phyloP scores from a whole-genome alignment of 768 basidiomycete genomes.

The Cantharellus cinnabarinus region DNA sequence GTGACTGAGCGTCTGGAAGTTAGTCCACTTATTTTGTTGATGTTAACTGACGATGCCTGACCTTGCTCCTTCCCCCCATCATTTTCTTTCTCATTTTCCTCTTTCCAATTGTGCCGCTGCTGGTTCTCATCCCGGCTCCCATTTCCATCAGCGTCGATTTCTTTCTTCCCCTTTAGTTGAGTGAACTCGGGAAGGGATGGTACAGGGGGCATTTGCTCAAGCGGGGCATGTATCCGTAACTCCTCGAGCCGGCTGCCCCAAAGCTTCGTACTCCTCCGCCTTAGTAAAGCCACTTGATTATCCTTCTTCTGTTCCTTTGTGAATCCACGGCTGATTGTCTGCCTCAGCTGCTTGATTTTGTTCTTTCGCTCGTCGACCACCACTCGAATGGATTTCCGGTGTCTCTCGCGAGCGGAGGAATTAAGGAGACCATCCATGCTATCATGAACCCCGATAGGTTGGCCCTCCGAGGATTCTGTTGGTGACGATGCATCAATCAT shows the following conservation, averaged over 20 bases:
- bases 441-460: background rate
- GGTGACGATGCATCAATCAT: slow-evolving; percentile 82
- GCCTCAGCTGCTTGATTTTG: slow-evolving; percentile 44
- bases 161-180: background rate
- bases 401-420: slow-evolving; percentile 15
- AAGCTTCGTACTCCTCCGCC: slow-evolving; percentile 80
- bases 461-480: slow-evolving; percentile 22
- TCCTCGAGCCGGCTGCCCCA: slow-evolving; percentile 92
- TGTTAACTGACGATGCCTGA: background rate
- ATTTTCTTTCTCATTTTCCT: no score
- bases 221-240: slow-evolving; percentile 21
- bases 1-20: slow-evolving; percentile 31
- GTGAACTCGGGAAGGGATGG: background rate
- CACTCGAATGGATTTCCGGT: slow-evolving; percentile 81
- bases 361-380: slow-evolving; percentile 76
- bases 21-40: background rate
- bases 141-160: background rate
- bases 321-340: slow-evolving; percentile 41
- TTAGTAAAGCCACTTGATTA: slow-evolving; percentile 26
- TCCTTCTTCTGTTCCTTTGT: slow-evolving; percentile 16
- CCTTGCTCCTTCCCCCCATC: no score
- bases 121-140: no score
- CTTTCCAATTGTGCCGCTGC: no score
- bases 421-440: background rate
- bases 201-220: background rate